Evolutionary conservation across 73 alveolate species (phyloP).

Genomic region (Paramecium octaurelia): DNA sequence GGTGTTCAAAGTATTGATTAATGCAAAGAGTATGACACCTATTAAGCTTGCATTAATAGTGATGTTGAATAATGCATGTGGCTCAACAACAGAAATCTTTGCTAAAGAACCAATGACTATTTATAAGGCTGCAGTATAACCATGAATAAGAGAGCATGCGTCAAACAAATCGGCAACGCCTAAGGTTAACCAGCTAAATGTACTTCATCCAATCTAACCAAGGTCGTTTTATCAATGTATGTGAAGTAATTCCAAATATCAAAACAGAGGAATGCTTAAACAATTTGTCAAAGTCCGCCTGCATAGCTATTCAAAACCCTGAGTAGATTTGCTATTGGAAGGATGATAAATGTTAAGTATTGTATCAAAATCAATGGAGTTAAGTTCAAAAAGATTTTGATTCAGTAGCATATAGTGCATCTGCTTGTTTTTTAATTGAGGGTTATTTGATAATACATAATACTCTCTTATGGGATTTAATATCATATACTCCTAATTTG

Average conservation of each 20-base stretch:
- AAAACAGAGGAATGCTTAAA: neutral
- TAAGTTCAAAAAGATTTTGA: neutral
- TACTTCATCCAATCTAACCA: neutral
- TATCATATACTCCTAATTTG: neutral
- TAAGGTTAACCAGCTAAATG: constrained; percentile 11
- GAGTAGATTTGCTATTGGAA: neutral
- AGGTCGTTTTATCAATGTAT: neutral
- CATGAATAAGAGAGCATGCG: neutral
- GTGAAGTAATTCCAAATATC: neutral
- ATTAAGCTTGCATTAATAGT: neutral
- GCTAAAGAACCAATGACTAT: neutral
- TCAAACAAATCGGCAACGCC: neutral
- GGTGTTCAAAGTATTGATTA: neutral
- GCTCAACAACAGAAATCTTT: neutral
- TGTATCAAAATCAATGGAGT: neutral
- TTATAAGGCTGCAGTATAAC: neutral
- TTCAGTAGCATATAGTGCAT: neutral
- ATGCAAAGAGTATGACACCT: neutral
- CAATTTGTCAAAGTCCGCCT: neutral
- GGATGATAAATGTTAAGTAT: neutral
- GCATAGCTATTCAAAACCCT: neutral
- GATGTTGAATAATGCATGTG: neutral
- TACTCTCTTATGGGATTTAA: neutral
- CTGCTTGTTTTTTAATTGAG: neutral
- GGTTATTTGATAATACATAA: neutral